Evolutionary conservation across 768 basidiomycete genomes (phyloP).

Genomic region (Phallus indusiatus): DNA sequence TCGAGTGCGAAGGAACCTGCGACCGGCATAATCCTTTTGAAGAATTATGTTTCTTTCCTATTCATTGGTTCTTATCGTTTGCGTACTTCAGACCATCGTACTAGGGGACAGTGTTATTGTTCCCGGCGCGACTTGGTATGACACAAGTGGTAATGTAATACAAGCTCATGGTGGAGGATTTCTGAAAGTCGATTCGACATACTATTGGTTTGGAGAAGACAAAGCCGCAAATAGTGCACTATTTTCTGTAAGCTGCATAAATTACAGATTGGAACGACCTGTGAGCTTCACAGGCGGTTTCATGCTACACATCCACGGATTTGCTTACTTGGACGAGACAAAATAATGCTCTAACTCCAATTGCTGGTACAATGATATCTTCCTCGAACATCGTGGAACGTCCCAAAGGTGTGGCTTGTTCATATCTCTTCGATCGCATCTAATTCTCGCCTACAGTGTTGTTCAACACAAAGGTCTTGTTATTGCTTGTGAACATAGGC

Average conservation of each 20-base stretch:
- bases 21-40: too few species aligned
- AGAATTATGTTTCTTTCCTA: neutral
- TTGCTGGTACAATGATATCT: slow-evolving; percentile 46
- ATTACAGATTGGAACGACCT: neutral
- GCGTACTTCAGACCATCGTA: neutral
- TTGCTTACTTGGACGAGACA: slow-evolving; percentile 47
- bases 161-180: slow-evolving; percentile 57
- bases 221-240: slow-evolving; percentile 45
- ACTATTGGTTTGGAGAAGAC: slow-evolving; percentile 58
- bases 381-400: slow-evolving; percentile 50
- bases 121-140: slow-evolving; percentile 52
- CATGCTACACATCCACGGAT: slow-evolving; percentile 33
- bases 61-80: neutral
- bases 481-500: neutral
- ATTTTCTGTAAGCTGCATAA: slow-evolving; percentile 32
- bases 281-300: neutral
- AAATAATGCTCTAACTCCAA: slow-evolving; percentile 47
- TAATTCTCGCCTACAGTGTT: slow-evolving; percentile 29
- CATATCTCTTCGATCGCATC: neutral
- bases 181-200: slow-evolving; percentile 45
- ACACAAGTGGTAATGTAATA: slow-evolving; percentile 50
- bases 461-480: slow-evolving; percentile 38
- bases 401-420: slow-evolving; percentile 40
- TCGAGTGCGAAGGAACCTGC: neutral
- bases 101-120: slow-evolving; percentile 34